Percentiles rank a stretch among this genome's conserved stretches.
These are phyloP conservation scores for Vicia villosa DNA, from an alignment of 306 rosid genomes.

Conservation along the genomic window DNA sequence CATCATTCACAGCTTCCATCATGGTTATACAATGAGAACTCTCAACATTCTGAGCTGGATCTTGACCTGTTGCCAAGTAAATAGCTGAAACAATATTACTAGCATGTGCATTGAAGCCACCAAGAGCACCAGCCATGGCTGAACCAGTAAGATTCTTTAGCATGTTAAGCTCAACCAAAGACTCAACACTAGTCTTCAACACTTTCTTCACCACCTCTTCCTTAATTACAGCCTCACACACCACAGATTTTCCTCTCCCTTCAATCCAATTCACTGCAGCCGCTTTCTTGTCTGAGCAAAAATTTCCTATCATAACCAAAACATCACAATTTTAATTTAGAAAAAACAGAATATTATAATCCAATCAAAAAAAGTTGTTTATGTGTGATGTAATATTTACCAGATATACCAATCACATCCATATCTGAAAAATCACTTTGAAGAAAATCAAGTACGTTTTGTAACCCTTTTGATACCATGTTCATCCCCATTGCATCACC, in stretches of 20 bases:
- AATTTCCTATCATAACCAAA: constrained; percentile 51
- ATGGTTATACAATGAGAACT: constrained; percentile 92
- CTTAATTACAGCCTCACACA: constrained; percentile 78
- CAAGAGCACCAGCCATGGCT: constrained; percentile 91
- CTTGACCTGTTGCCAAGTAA: constrained; percentile 92
- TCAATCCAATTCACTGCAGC: constrained; percentile 95
- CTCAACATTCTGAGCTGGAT: constrained; percentile 94
- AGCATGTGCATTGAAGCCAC: constrained; percentile 96
- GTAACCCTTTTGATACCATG: constrained; percentile 94
- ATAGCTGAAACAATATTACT: constrained; percentile 83
- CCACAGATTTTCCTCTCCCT: constrained; percentile 89
- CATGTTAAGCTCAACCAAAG: constrained; percentile 89
- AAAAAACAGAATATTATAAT: neutral
- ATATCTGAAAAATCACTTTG: constrained; percentile 77
- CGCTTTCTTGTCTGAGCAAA: constrained; percentile 90
- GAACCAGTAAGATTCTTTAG: constrained; percentile 90
- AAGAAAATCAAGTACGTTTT: constrained; percentile 72
- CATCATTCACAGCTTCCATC: constrained; percentile 84
- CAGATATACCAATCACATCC: constrained; percentile 92
- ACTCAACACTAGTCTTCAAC: constrained; percentile 72
- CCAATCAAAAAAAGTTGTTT: neutral
- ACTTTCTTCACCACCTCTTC: constrained; percentile 82
- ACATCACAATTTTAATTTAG: neutral
- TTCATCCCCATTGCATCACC: constrained; percentile 99
- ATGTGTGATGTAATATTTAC: constrained; percentile 37